A percentile compares a stretch with the other conserved stretches of the same genome.
Conservation (phyloP, 2,329 filamentous ascomycete species). For the Aspergillus eucalypticola region DNA sequence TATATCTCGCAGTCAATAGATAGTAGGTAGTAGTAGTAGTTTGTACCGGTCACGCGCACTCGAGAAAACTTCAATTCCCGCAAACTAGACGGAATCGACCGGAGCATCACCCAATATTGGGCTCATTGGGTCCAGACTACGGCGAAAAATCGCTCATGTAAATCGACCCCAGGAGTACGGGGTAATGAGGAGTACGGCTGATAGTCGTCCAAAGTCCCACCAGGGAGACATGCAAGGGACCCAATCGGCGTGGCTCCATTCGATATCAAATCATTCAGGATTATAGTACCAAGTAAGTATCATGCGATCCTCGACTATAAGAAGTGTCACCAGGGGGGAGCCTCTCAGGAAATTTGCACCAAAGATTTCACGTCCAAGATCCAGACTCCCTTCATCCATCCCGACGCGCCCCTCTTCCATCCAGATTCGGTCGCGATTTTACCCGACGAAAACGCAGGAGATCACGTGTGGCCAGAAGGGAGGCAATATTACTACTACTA, state of each 20-base stretch:
- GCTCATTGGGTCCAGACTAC: background rate
- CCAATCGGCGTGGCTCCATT: background rate
- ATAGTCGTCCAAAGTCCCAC: conserved; percentile 3
- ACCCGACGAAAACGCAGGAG: conserved; percentile 24
- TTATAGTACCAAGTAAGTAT: background rate
- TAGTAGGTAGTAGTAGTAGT: too few species aligned
- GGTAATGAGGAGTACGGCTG: background rate
- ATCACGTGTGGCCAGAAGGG: conserved; percentile 19
- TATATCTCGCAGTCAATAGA: background rate
- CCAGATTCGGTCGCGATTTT: conserved; percentile 18
- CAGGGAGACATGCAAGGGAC: conserved; percentile 5
- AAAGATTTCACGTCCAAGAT: background rate
- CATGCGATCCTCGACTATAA: too few species aligned
- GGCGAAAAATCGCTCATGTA: background rate
- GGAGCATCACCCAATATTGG: background rate
- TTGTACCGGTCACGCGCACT: background rate
- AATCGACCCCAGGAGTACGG: background rate
- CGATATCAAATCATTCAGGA: background rate
- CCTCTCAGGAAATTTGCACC: conserved; percentile 8
- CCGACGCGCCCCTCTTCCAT: background rate
- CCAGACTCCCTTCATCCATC: background rate
- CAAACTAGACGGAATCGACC: background rate
- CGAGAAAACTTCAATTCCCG: background rate
- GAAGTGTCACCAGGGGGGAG: too few species aligned
- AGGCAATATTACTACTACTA: background rate